Evolutionary conservation across 768 basidiomycete genomes (phyloP), one percentile per base, ranked within the genome.

Genomic region (Kwoniella europaea): DNA sequence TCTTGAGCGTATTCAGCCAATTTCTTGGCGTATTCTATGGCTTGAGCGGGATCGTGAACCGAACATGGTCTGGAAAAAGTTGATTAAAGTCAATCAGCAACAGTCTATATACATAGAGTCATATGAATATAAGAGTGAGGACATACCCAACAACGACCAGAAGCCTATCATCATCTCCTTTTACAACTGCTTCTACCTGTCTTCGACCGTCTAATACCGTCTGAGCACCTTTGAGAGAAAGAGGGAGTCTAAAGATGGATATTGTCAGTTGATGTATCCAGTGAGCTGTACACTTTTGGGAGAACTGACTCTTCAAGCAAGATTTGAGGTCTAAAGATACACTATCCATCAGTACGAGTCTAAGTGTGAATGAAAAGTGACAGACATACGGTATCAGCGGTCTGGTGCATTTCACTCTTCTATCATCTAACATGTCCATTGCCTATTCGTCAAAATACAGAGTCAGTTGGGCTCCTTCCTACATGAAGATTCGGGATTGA

Each of bases 91-190:
- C 4, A 0, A 18, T 59, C 29, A 46, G 61, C 10, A 61, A 29
- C 24, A 1, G 35, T 61, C 59, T 15, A 63, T 59, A 4, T 4
- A 16, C 9, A 29, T 12, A 41, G 7, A 41, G 27, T 35, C 4
- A 35, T 35, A 35, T 22, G 58, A 10, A 69, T 35, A 42, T 10
- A 58, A 50, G 29, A 46, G 42, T 9, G 0, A n/a, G n/a, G 44
- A 65, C 89, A 66, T 81, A 92, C 92, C 93, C 92, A 67, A 97
- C 91, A 20, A 97, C 91, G 12, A 99, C 94, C 66, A 96, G 85
- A 22, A 99, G 87, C 58, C 96, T 90, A 83, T 98, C 95, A 84
- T 99, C 96, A 65, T 91, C 88, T 18, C 94, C 93, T 68, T 87
- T 87, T 44, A 98, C 85, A 59, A 97, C 89, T 18, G 88, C 89